These are phyloP conservation scores for Puccinia brachypodii DNA, from an alignment of 1,284 basidiomycete species.

Conservation along the genomic window DNA sequence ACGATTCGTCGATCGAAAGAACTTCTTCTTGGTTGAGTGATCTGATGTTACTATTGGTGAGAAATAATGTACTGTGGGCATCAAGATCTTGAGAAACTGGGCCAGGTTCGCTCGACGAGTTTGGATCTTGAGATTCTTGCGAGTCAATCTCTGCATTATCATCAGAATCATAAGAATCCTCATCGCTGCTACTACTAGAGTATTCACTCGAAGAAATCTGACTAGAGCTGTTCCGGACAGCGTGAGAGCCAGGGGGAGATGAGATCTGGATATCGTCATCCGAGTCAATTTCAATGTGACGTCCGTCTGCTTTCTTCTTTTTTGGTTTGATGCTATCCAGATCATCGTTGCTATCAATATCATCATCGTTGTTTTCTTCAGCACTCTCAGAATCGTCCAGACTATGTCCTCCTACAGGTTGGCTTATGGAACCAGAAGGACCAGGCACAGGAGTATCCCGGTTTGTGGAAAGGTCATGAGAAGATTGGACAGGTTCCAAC, in stretches of 20 bases:
- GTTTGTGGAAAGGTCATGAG: not conserved
- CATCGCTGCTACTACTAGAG: not conserved
- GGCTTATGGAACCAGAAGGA: not conserved
- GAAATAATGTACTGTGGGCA: not conserved
- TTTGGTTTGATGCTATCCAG: not conserved
- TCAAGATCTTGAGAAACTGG: not conserved
- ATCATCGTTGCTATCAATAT: constrained; percentile 1
- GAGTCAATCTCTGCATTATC: not conserved
- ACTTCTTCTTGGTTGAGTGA: not conserved
- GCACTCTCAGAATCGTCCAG: not conserved
- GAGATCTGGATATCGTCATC: not conserved
- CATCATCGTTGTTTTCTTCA: constrained; percentile 1
- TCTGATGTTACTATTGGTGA: not conserved
- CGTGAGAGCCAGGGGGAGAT: not conserved
- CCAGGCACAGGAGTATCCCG: not conserved
- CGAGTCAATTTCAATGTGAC: constrained; percentile 4
- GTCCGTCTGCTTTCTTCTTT: not conserved
- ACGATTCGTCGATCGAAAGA: constrained; percentile 10
- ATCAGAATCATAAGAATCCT: not conserved
- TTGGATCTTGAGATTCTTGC: not conserved
- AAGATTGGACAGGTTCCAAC: not conserved
- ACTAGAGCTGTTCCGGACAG: not conserved
- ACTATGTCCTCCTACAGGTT: not conserved
- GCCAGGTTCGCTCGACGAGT: not conserved
- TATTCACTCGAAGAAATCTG: not conserved